Evolutionary conservation across 2,329 filamentous ascomycete species (phyloP).

Genomic region (Epichloe baconii): DNA sequence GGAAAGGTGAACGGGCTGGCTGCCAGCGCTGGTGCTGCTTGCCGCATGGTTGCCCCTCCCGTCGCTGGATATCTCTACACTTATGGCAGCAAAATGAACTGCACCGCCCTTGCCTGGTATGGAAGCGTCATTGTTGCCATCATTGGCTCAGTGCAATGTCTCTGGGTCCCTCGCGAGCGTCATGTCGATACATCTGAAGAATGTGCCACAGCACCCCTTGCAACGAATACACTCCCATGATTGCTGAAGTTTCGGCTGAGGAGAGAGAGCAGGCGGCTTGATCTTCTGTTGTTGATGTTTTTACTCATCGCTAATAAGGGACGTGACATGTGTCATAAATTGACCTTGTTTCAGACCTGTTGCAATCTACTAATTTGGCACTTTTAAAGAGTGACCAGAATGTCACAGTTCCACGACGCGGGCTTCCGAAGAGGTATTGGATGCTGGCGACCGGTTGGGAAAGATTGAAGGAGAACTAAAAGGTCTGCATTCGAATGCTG

Average conservation of each 20-base stretch:
- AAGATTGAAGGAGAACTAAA: not conserved
- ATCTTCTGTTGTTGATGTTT: not conserved
- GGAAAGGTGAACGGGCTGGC: conserved; percentile 55
- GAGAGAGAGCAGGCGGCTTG: conserved; percentile 6
- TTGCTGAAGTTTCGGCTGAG: conserved; percentile 20
- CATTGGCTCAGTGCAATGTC: conserved; percentile 47
- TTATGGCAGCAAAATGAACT: conserved; percentile 43
- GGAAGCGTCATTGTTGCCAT: conserved; percentile 43
- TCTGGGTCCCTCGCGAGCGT: conserved; percentile 30
- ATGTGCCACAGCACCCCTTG: conserved; percentile 8
- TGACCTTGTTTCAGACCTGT: not conserved
- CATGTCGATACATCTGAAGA: conserved; percentile 18
- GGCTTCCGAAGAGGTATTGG: not conserved
- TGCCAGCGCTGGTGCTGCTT: conserved; percentile 51
- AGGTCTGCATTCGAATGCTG: not conserved
- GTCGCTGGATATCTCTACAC: conserved; percentile 51
- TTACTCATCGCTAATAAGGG: not conserved
- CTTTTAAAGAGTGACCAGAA: conserved; percentile 7
- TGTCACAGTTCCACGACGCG: conserved; percentile 9
- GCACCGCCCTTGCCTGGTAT: conserved; percentile 51
- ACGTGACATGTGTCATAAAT: not conserved
- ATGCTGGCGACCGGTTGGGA: conserved; percentile 3
- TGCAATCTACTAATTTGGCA: conserved; percentile 7
- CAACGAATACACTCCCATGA: conserved; percentile 7
- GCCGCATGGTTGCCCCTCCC: conserved; percentile 54